Percentiles rank a stretch among this genome's conserved stretches.
Conservation (phyloP, 495 filamentous ascomycete species). For the Trichocladium antarcticum region DNA sequence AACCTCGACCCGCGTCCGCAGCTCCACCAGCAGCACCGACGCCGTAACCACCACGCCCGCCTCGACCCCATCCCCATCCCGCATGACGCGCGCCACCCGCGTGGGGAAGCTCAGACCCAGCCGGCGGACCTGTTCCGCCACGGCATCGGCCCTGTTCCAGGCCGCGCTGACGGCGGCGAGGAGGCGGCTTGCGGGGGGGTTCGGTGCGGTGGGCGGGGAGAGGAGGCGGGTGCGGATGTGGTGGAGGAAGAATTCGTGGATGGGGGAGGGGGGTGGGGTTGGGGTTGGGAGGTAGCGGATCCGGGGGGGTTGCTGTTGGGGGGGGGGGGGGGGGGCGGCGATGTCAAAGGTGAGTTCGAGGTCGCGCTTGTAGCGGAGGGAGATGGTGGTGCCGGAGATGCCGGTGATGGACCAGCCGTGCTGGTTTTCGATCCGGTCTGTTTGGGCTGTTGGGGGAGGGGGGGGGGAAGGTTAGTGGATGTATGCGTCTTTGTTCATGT, state of each 20-base stretch:
- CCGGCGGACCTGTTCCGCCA: slow-evolving; percentile 44
- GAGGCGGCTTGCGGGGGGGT: slow-evolving; percentile 30
- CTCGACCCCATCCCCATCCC: slow-evolving; percentile 18
- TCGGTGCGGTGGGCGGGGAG: slow-evolving; percentile 24
- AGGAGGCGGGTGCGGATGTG: slow-evolving; percentile 49
- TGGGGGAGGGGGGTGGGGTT: slow-evolving; percentile 35
- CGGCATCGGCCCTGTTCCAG: slow-evolving; percentile 48
- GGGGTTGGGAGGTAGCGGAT: slow-evolving; percentile 43
- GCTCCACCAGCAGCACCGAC: slow-evolving; percentile 43
- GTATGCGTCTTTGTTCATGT: not conserved
- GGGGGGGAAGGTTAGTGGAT: too few species aligned
- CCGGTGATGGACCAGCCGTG: slow-evolving; percentile 74
- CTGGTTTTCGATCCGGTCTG: slow-evolving; percentile 53
- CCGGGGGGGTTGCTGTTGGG: slow-evolving; percentile 2
- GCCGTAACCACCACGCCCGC: slow-evolving; percentile 41
- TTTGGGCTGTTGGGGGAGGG: slow-evolving; percentile 47
- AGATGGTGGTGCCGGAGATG: slow-evolving; percentile 47
- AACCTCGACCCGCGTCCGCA: slow-evolving; percentile 52
- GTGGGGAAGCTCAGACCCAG: slow-evolving; percentile 46
- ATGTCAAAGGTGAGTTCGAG: slow-evolving; percentile 69
- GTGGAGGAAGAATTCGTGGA: slow-evolving; percentile 58
- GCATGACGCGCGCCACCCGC: slow-evolving; percentile 19
- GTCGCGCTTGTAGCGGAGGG: slow-evolving; percentile 67
- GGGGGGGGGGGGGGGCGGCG: slow-evolving; percentile 45
- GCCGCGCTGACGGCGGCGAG: slow-evolving; percentile 42